These are phyloP conservation scores for Ocimum tenuiflorum DNA, from an alignment of 257 asterid species.

Conservation along the genomic window DNA sequence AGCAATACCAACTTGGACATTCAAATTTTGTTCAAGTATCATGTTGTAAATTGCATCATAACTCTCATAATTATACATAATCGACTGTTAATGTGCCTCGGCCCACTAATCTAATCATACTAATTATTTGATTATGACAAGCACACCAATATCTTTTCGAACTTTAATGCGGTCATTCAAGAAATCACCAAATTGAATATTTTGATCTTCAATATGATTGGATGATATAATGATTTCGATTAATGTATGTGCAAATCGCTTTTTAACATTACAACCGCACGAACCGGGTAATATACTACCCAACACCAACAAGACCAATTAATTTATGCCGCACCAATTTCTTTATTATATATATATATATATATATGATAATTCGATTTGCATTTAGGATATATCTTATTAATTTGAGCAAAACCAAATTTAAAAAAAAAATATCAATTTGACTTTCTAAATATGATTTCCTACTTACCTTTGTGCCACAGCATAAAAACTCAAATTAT, in stretches of 20 bases:
- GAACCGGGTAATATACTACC: not conserved
- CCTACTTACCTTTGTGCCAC: too few relatives aligned
- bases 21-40: not conserved
- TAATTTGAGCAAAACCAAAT: too few relatives aligned
- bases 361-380: too few relatives aligned
- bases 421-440: too few relatives aligned
- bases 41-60: not conserved
- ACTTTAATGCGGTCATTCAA: not conserved
- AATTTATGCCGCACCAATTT: too few relatives aligned
- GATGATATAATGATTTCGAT: not conserved
- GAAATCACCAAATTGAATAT: not conserved
- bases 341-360: too few relatives aligned
- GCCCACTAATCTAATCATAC: not conserved
- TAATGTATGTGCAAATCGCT: not conserved
- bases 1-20: not conserved
- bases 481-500: too few relatives aligned
- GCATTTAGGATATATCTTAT: too few relatives aligned
- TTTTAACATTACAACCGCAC: not conserved
- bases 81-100: not conserved
- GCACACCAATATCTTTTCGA: not conserved
- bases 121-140: slow-evolving; percentile 5
- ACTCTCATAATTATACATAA: slow-evolving; percentile 1
- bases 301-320: not conserved
- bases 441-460: not conserved
- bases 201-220: not conserved